phyloP scores from a whole-genome alignment of 108 stramenopile species.

The Aurantiochytrium sp. region DNA sequence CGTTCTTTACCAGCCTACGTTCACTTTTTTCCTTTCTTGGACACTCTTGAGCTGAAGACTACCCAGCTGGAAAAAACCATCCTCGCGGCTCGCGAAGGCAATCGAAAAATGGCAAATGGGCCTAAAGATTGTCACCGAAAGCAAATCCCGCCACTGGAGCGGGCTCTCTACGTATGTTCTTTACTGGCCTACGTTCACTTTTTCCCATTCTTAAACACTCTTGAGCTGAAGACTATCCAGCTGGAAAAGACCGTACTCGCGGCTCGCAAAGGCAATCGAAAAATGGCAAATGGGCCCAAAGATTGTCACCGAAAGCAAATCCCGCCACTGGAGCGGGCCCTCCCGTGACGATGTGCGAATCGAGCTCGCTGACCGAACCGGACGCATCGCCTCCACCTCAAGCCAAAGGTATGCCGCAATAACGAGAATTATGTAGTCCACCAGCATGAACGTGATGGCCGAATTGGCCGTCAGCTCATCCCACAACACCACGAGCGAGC shows the following conservation, averaged over 20 bases:
- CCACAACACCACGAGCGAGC: not conserved
- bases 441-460: not conserved
- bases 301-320: not conserved
- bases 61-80: not conserved
- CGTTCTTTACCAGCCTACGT: no score
- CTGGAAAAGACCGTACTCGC: not conserved
- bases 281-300: slow-evolving; percentile 11
- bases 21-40: not conserved
- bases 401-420: slow-evolving; percentile 6
- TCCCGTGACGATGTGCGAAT: not conserved
- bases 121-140: not conserved
- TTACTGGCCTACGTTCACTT: no score
- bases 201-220: not conserved
- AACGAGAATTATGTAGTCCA: not conserved
- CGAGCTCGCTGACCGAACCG: not conserved
- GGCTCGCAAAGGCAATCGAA: not conserved
- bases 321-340: not conserved
- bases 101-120: not conserved
- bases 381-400: not conserved
- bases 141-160: not conserved
- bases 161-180: not conserved
- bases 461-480: not conserved
- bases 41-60: not conserved
- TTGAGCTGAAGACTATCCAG: not conserved
- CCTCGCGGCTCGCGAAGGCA: not conserved